Base-by-base conservation (phyloP, 2,329 filamentous ascomycete genomes). In the Colletotrichum viniferum region DNA sequence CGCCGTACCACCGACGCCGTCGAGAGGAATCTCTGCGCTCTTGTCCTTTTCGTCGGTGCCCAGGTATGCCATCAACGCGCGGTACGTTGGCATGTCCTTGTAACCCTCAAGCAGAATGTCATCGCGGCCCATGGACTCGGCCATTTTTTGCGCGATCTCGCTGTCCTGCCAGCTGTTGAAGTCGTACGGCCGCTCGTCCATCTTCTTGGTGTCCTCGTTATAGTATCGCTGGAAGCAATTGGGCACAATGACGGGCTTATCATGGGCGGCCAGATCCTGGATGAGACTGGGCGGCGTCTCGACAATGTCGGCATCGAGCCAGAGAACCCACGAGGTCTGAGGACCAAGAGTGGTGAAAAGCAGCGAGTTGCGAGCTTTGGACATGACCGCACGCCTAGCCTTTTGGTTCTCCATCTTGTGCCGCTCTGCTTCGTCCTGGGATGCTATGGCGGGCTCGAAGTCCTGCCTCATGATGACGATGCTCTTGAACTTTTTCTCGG, bases 141-240 rank as follows among this genome's bases (percentile, higher is more conserved):
- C 96, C 77, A 99, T 86, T 43, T 94, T 90, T 81, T 93, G 90
- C 1, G 97, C 96, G 3, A 90, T 93, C 2, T 93, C 90, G 82
- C 95, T 98, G 82, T 99, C 97, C 81, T 96, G 92, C 97, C 97
- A 99, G 83, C 94, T 98, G 87, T 99, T 99, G 89, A 93, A 98
- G 86, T 99, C 97, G 84, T 99, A 99, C 0, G 96, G 92, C 6
- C 97, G 92, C 81, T 96, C 92, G 58, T 93, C 92, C 87, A 91
- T 91, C 78, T 92, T 89, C 81, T 94, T 93, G 67, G 90, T 93
- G 16, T 94, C 90, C 1, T 87, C 80, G 77, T 98, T 93, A 62
- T 90, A 90, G 86, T 92, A 98, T 77, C 94, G 90, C 86, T 99
- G 97, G 88, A 94, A 98, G 88, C 96, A 98, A 83, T 99, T 99